phyloP scores from a whole-genome alignment of 306 rosid genomes.

The Rubus parviflorus region DNA sequence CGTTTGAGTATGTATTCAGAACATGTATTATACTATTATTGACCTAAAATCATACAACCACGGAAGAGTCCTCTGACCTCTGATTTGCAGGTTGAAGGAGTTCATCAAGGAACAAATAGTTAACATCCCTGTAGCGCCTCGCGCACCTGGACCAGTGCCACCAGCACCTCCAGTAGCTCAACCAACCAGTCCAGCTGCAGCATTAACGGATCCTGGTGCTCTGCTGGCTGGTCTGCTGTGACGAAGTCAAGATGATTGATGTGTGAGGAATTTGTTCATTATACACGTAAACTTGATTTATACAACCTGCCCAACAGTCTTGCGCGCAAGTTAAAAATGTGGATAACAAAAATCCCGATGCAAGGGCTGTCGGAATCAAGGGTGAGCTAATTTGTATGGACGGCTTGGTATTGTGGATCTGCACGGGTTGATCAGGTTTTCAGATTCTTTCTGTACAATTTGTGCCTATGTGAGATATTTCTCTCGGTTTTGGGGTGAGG shows the following conservation, averaged over 20 bases:
- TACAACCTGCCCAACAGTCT: conserved; percentile 46
- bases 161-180: conserved; percentile 56
- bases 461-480: conserved; percentile 57
- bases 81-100: conserved; percentile 81
- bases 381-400: conserved; percentile 50
- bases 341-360: conserved; percentile 44
- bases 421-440: conserved; percentile 56
- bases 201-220: conserved; percentile 89
- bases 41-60: not conserved
- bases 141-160: conserved; percentile 41
- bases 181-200: conserved; percentile 45
- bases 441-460: conserved; percentile 75
- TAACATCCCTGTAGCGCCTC: conserved; percentile 49
- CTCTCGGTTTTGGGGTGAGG: conserved; percentile 44
- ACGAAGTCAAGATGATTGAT: conserved; percentile 32
- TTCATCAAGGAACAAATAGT: conserved; percentile 88
- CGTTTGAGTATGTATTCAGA: conserved; percentile 69
- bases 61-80: conserved; percentile 24
- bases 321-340: conserved; percentile 38
- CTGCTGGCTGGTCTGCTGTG: conserved; percentile 91
- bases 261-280: conserved; percentile 45
- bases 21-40: not conserved
- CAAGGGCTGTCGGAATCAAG: conserved; percentile 80
- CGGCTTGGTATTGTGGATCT: conserved; percentile 57
- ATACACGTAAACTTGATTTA: conserved; percentile 70